Base-by-base conservation (phyloP, 345 rosid genomes). In the Carallia pectinifolia region DNA sequence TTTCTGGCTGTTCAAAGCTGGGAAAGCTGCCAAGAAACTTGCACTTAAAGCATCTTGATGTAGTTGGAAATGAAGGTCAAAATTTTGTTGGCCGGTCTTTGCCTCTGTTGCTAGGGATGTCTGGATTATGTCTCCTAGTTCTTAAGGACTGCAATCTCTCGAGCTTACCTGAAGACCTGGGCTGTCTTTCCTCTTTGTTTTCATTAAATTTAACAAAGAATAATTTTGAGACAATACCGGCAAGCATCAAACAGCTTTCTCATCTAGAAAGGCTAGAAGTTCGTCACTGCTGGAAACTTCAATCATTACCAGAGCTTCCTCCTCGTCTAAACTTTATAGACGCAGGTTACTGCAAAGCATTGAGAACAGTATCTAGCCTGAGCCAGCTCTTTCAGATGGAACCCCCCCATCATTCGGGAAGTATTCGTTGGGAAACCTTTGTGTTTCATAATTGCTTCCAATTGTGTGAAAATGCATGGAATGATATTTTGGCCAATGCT, bases 1-100 rank as follows among this genome's bases (percentile, higher is more conserved):
- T 83, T 60, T 66, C 2, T 2, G 34, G 65, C 17, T 81, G 84
- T 69, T 76, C 53, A 36, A 38, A 59, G 48, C 80, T 83, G 37
- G 75, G 64, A 54, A 70, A 53, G 75, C 77, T 83, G 56, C 86
- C 81, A 30, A 33, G 34, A 1, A 33, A 33, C 34, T 33, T 33
- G 34, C 4, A 33, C 4, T 4, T 4, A 4, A 33, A 33, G 34
- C 2, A 1, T 33, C 34, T 33, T 33, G 4, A 1, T 33, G 23
- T 23, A 33, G 34, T 33, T 0, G 2, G 34, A 33, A 33, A 33
- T 4, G 4, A 33, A 50, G 54, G 18, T 18, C 54, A 10, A 15
- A 15, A 50, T 50, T 50, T 15, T 12, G 15, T 50, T 15, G 17
- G 17, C 18, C 18, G 8, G 54, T 50, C 18, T 4, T 18, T 50